phyloP scores from a whole-genome alignment of 2,329 filamentous ascomycete species.

The Sporothrix phasma region DNA sequence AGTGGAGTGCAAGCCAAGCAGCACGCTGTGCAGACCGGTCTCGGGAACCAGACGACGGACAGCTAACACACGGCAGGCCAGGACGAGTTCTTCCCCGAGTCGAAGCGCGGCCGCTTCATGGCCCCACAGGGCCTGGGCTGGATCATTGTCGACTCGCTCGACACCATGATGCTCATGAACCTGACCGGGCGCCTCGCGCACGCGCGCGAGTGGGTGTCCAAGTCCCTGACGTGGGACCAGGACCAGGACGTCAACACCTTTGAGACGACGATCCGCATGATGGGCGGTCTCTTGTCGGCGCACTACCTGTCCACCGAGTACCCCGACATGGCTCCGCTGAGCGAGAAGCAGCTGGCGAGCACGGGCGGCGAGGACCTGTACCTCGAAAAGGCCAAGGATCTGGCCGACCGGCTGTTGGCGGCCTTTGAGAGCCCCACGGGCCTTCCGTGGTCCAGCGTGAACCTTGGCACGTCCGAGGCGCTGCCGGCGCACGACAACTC shows the following conservation, averaged over 20 bases:
- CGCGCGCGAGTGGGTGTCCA: slow-evolving; percentile 81
- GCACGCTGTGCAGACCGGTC: too few relatives aligned
- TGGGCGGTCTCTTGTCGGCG: slow-evolving; percentile 83
- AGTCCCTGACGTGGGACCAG: slow-evolving; percentile 74
- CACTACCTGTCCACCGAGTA: slow-evolving; percentile 86
- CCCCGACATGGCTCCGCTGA: slow-evolving; percentile 65
- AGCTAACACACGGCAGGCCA: slow-evolving; percentile 41
- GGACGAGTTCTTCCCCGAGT: slow-evolving; percentile 78
- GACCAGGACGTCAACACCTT: slow-evolving; percentile 96
- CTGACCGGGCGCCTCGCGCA: slow-evolving; percentile 74
- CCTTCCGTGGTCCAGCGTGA: slow-evolving; percentile 82
- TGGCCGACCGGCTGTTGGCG: slow-evolving; percentile 76
- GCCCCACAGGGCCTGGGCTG: slow-evolving; percentile 81
- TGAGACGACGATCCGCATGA: slow-evolving; percentile 95
- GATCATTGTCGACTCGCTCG: slow-evolving; percentile 94
- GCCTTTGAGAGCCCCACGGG: slow-evolving; percentile 84
- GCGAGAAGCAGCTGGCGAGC: slow-evolving; percentile 57
- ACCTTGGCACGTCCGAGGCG: slow-evolving; percentile 66
- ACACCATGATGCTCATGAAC: slow-evolving; percentile 98
- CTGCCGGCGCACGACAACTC: slow-evolving; percentile 73
- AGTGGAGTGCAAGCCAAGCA: slow-evolving; percentile 31
- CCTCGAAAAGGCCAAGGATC: slow-evolving; percentile 87
- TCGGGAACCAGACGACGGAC: too few relatives aligned
- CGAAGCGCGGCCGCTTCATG: slow-evolving; percentile 75
- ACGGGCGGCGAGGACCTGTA: slow-evolving; percentile 79